Base-by-base conservation (phyloP, 331 rosid species). In the Rhamnella rubrinervis region DNA sequence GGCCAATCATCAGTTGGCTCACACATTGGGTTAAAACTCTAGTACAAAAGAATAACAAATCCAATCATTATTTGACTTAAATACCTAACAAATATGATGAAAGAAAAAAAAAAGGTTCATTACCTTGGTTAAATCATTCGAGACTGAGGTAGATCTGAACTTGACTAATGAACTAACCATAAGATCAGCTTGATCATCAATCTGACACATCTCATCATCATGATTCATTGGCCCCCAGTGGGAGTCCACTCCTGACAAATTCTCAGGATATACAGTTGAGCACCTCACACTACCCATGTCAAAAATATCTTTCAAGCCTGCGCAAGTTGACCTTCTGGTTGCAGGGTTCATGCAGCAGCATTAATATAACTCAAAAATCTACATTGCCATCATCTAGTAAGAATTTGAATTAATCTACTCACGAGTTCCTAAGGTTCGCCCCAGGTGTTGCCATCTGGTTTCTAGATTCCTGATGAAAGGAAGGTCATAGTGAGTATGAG, bases 11-110 rank as follows among this genome's bases (percentile, higher is more conserved):
- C 92, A 69, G 69, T 75, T 51, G 96, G 95, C 74, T 92, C 89
- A 50, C 85, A 81, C 84, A 87, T 72, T 26, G 96, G 92, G 67
- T 87, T 92, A 80, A 86, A 87, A 83, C 92, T 89, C 98, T 89
- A 75, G 63, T 83, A 69, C 78, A 84, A 77, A 75, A 15, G 60
- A 70, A 57, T 47, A 78, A 61, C 59, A 28, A 56, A 73, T 55
- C 65, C 67, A 55, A 65, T 67, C 70, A 59, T 39, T 69, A 31
- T 37, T 76, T 46, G 41, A 74, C 50, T 16, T 59, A 51, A 61
- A 64, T 60, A 65, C 56, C 56, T 73, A 55, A 37, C 75, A 70
- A 58, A 75, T 75, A 21, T 39, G 56, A 66, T 63, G 71, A 68
- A 55, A n/a, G n/a, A n/a, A 37, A 38, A 62, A 8, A 74, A 66